Evolutionary conservation across 805 yeast genomes (phyloP), one percentile per base, ranked within the genome.

Genomic region (Teunomyces pallodes): DNA sequence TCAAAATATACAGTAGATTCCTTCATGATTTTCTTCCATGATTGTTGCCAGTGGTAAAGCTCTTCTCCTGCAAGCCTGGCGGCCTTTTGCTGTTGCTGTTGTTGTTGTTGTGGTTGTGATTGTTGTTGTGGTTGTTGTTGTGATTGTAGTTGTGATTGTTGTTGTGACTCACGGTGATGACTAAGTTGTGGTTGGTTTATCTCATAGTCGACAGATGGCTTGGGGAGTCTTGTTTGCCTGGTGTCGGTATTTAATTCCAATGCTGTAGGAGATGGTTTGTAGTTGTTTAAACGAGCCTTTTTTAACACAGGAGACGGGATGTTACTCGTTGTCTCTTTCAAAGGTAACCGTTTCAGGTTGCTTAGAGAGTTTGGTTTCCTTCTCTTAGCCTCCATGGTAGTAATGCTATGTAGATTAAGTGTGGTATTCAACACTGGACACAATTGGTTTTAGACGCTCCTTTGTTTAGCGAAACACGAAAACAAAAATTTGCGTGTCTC

Each of bases 1-100:
- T 85, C 90, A 51, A 85, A 82, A 62, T 83, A 85, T 17, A 84
- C 80, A 16, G 76, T 74, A 9, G 86, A 75, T 46, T 74, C 78
- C 46, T 71, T 69, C 82, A 85, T 80, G 51, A 83, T 81, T 48
- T 72, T 72, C 41, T 75, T 72, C 90, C 90, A 85, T 42, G 79
- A 76, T 24, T 69, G 72, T 55, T 83, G 87, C 91, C 91, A 85
- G 51, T 72, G 74, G 45, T 64, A 66, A 43, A 83, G 60, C 46
- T 77, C 75, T 28, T 70, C 74, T 2, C 81, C 82, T 5, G 72
- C 74, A 29, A 73, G 60, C 9, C 76, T 55, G 6, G 55, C 41
- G 10, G 36, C 45, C 24, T 13, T 32, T 10, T 27, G 20, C 28
- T 46, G 36, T 31, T 42, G 45, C 35, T 33, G 47, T 9, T 29